phyloP scores from a whole-genome alignment of 2,329 filamentous ascomycete genomes.

The Beauveria australis region DNA sequence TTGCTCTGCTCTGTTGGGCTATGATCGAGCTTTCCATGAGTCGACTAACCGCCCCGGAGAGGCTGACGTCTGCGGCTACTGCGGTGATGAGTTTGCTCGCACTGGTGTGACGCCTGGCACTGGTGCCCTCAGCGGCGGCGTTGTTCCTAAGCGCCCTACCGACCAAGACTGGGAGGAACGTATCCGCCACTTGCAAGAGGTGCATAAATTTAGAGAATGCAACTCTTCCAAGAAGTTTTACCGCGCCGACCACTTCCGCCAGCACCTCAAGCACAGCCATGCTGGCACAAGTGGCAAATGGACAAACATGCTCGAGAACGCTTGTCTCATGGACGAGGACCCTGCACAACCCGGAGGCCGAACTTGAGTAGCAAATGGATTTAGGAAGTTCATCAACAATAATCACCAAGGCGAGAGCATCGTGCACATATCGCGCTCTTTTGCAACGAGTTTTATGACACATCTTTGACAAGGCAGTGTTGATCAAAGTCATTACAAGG shows the following conservation, averaged over 20 bases:
- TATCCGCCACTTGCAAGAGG: constrained; percentile 76
- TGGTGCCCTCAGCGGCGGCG: constrained; percentile 25
- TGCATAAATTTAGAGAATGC: constrained; percentile 96
- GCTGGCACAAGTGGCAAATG: constrained; percentile 94
- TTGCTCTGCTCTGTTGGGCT: constrained; percentile 74
- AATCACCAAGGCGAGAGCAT: not conserved
- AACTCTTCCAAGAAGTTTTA: constrained; percentile 98
- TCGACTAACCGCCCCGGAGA: constrained; percentile 59
- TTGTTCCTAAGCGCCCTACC: constrained; percentile 44
- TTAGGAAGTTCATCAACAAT: not conserved
- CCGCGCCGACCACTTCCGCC: constrained; percentile 92
- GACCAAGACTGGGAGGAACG: constrained; percentile 84
- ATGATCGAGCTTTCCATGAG: constrained; percentile 78
- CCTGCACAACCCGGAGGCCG: constrained; percentile 22
- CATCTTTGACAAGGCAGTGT: constrained; percentile 7
- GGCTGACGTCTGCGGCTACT: constrained; percentile 85
- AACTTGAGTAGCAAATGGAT: not conserved
- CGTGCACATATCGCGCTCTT: constrained; percentile 3
- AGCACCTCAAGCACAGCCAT: constrained; percentile 97
- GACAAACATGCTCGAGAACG: constrained; percentile 96
- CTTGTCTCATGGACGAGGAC: constrained; percentile 89
- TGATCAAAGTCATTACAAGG: constrained; percentile 10
- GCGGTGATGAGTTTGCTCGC: constrained; percentile 76
- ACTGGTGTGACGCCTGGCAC: constrained; percentile 33
- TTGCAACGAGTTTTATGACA: constrained; percentile 9